Conservation (phyloP, 495 filamentous ascomycete genomes). For the Coniosporium apollinis region DNA sequence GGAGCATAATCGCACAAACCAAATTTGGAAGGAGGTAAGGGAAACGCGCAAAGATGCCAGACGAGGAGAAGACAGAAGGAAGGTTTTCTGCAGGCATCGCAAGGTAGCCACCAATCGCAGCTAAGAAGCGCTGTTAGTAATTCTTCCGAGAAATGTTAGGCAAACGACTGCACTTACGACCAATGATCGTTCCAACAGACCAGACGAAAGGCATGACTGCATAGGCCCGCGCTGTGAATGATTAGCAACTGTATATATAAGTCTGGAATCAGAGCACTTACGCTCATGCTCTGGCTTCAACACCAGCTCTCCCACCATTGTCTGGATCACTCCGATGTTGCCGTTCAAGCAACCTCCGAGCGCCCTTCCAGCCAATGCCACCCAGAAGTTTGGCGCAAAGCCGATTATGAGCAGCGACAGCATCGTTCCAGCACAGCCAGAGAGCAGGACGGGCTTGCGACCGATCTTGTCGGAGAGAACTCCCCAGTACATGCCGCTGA, state of each 20-base stretch:
- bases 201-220: constrained; percentile 80
- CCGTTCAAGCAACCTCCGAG: constrained; percentile 71
- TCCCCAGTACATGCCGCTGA: constrained; percentile 78
- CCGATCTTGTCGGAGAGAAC: constrained; percentile 63
- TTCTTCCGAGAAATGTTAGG: constrained; percentile 1
- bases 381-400: constrained; percentile 64
- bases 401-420: constrained; percentile 66
- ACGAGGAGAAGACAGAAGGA: constrained; percentile 43
- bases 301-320: constrained; percentile 79
- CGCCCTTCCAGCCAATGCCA: constrained; percentile 56
- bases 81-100: constrained; percentile 55
- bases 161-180: constrained; percentile 25
- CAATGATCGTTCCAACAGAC: constrained; percentile 72
- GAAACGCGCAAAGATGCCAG: constrained; percentile 52
- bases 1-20: constrained; percentile 53
- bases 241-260: constrained; percentile 1
- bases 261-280: constrained; percentile 28
- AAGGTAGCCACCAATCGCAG: constrained; percentile 64
- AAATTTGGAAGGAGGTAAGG: constrained; percentile 75
- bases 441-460: constrained; percentile 65
- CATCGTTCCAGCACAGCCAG: constrained; percentile 68
- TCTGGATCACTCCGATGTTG: constrained; percentile 78
- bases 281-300: constrained; percentile 67
- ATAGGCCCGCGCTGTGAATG: constrained; percentile 48
- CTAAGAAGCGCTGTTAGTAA: no score